These are phyloP conservation scores for Starmerella potacharoeniae DNA, from an alignment of 805 yeast genomes.

Conservation along the genomic window DNA sequence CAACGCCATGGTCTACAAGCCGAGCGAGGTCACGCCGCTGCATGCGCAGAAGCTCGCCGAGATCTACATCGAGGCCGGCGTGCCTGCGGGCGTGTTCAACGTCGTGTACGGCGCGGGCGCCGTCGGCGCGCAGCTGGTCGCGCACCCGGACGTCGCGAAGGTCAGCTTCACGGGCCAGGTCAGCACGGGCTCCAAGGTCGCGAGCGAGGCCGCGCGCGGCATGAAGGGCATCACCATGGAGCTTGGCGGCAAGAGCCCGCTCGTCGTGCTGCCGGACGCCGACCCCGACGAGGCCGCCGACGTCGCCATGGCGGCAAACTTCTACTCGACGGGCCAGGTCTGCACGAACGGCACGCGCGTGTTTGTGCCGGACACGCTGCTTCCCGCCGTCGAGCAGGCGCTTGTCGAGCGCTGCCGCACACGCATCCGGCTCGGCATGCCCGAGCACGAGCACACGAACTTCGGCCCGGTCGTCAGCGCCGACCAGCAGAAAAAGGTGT, in stretches of 20 bases:
- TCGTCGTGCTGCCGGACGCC: slow-evolving; percentile 74
- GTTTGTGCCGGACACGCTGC: slow-evolving; percentile 68
- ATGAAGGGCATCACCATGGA: slow-evolving; percentile 82
- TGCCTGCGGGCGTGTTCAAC: slow-evolving; percentile 65
- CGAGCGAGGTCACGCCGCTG: slow-evolving; percentile 64
- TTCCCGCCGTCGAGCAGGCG: slow-evolving; percentile 53
- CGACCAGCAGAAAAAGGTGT: slow-evolving; percentile 59
- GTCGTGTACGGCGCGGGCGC: slow-evolving; percentile 58
- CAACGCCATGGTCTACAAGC: slow-evolving; percentile 55
- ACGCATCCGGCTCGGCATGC: slow-evolving; percentile 61
- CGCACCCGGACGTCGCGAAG: slow-evolving; percentile 57
- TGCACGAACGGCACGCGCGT: slow-evolving; percentile 88
- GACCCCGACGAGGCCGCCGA: slow-evolving; percentile 60
- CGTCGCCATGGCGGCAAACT: slow-evolving; percentile 63
- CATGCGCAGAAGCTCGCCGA: slow-evolving; percentile 50
- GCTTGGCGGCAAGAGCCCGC: slow-evolving; percentile 90
- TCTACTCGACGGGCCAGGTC: slow-evolving; percentile 86
- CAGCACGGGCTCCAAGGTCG: slow-evolving; percentile 68
- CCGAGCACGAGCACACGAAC: slow-evolving; percentile 56
- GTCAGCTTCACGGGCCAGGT: slow-evolving; percentile 91
- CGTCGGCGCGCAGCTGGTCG: slow-evolving; percentile 51
- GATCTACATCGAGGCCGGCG: slow-evolving; percentile 50
- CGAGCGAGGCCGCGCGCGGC: slow-evolving; percentile 54
- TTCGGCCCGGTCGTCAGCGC: slow-evolving; percentile 84
- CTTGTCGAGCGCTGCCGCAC: slow-evolving; percentile 41